phyloP scores from a whole-genome alignment of 148 eudicot species.

The Camellia granthamiana region DNA sequence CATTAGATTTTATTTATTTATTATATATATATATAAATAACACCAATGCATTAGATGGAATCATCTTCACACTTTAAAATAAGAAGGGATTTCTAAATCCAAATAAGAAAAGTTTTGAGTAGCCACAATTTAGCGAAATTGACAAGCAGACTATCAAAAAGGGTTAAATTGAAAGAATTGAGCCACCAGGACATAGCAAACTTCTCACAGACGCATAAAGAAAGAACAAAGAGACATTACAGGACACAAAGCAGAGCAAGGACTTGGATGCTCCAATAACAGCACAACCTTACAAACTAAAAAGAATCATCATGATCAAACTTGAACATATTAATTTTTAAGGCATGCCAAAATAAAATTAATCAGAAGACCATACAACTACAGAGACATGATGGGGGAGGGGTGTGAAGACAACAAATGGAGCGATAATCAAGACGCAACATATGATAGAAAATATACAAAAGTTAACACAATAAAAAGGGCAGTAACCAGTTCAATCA shows the following conservation, averaged over 20 bases:
- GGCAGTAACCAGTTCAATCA: constrained; percentile 8
- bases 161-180: neutral
- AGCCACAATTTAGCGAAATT: neutral
- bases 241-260: neutral
- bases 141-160: neutral
- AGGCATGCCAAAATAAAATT: neutral
- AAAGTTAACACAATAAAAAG: neutral
- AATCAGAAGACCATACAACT: neutral
- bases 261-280: neutral
- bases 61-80: neutral
- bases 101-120: neutral
- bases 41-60: neutral
- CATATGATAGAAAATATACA: neutral
- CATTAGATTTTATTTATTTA: too few relatives aligned
- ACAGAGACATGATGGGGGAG: neutral
- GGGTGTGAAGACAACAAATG: too few relatives aligned
- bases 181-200: neutral
- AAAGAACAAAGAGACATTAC: neutral
- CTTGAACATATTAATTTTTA: neutral
- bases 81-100: neutral
- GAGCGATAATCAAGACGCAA: too few relatives aligned
- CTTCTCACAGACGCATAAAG: neutral
- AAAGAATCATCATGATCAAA: neutral
- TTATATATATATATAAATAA: too few relatives aligned
- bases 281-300: neutral